Conservation (phyloP, 1,284 basidiomycete species). For the Takashimella koratensis region DNA sequence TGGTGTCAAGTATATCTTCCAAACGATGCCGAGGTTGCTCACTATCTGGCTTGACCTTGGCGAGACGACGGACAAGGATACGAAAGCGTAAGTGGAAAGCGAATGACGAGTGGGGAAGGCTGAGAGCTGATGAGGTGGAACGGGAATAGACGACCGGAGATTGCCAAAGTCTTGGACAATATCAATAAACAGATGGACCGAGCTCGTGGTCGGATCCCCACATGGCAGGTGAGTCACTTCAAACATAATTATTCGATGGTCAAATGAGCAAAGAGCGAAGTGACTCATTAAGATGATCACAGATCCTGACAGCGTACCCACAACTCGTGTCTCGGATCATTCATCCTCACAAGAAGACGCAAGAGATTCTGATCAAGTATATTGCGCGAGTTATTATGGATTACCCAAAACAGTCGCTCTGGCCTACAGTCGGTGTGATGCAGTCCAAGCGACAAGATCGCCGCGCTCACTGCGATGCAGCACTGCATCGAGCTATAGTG, state of each 20-base stretch:
- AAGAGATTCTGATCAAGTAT: conserved; percentile 62
- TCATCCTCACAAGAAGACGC: conserved; percentile 69
- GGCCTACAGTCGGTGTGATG: conserved; percentile 85
- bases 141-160: no score
- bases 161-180: conserved; percentile 32
- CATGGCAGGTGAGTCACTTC: conserved; percentile 62
- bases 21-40: conserved; percentile 87
- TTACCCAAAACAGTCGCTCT: conserved; percentile 89
- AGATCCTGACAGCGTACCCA: conserved; percentile 97
- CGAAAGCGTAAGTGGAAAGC: conserved; percentile 22
- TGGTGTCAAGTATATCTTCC: conserved; percentile 96
- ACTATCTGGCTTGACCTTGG: conserved; percentile 94
- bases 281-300: no score
- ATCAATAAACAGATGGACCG: conserved; percentile 59
- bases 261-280: no score
- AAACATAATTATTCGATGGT: no score
- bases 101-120: no score
- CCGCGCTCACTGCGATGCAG: conserved; percentile 43
- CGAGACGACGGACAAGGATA: conserved; percentile 54
- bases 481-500: conserved; percentile 41
- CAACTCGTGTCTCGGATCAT: conserved; percentile 95
- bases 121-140: no score
- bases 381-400: conserved; percentile 70
- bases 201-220: conserved; percentile 60
- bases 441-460: conserved; percentile 75